Base-by-base conservation (phyloP, 257 asterid genomes). In the Pogostemon cablin region DNA sequence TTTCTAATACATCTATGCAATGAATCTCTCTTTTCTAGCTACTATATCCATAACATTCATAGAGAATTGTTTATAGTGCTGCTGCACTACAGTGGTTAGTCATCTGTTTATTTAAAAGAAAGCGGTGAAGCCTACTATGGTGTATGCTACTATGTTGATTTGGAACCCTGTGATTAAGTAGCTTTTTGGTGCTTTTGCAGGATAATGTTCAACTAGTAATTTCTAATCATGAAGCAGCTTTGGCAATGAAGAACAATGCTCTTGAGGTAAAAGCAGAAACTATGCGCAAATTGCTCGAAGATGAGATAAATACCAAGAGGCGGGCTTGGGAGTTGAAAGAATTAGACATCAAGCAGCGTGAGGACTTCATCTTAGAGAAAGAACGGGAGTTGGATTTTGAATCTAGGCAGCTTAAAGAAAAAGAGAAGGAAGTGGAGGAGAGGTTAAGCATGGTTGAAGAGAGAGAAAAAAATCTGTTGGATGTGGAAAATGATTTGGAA, bases 311-410 rank as follows among this genome's bases (percentile, higher is more conserved):
- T 61, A 74, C 81, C 75, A 91, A 78, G 82, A 86, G 93, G 81
- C 85, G 98, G 68, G 86, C 72, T 69, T 88, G 89, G 90, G 99
- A 95, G 74, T 78, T 95, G 82, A 95, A 77, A 81, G 99, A 95
- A 74, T 72, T 95, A 72, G 99, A 95, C 79, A 77, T 91, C 75
- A 86, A 71, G 80, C 91, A 87, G 59, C 80, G 84, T 38, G 98
- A 91, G 85, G 97, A 95, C 62, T 68, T 75, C 39, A 59, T 89
- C 53, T 57, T 77, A 3, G 99, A 95, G 64, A 88, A 83, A 79
- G 98, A 91, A 71, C 83, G 82, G 44, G 98, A 91, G 59, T 57
- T 90, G 71, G 90, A 83, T 72, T 62, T 53, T 58, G 84, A 81
- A 76, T 84, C 86, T 4, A 77, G 74, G 66, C 82, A 58, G 56